These are phyloP conservation scores for Salicornia ramosissima DNA, from an alignment of 148 eudicot species.

Conservation along the genomic window DNA sequence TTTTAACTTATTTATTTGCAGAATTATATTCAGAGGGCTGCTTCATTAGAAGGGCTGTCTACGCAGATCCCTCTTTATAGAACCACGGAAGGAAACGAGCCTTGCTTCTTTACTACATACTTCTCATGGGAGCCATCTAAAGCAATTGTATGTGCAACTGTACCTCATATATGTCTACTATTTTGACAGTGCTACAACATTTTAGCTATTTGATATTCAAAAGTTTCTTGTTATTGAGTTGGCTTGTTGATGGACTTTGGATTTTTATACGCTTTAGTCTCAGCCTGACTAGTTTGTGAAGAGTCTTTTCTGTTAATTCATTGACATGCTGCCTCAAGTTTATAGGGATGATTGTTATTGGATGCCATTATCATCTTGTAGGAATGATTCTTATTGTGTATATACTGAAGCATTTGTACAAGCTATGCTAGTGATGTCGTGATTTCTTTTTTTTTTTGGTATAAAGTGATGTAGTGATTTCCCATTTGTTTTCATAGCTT, in stretches of 20 bases:
- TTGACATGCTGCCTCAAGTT: neutral
- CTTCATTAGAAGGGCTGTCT: conserved; percentile 73
- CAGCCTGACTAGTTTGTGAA: conserved; percentile 3
- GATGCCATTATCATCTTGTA: neutral
- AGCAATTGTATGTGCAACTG: conserved; percentile 63
- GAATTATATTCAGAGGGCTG: conserved; percentile 81
- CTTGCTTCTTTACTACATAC: conserved; percentile 87
- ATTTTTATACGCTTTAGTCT: neutral
- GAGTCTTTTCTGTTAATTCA: neutral
- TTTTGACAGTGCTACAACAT: neutral
- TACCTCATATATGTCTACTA: neutral
- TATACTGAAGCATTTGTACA: neutral
- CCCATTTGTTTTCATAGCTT: neutral
- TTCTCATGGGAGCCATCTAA: conserved; percentile 94
- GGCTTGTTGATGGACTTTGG: neutral
- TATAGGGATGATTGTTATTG: neutral
- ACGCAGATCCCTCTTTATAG: conserved; percentile 71
- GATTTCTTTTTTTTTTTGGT: neutral
- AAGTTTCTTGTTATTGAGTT: neutral
- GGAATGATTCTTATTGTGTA: too few species aligned
- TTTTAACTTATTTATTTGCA: conserved; percentile 32
- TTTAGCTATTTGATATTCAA: neutral
- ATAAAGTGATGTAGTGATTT: neutral
- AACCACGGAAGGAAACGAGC: conserved; percentile 93
- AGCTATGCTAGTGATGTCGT: neutral